These are phyloP conservation scores for Rhynchospora tenuis DNA, from an alignment of 176 grass and related monocot genomes.

Conservation along the genomic window DNA sequence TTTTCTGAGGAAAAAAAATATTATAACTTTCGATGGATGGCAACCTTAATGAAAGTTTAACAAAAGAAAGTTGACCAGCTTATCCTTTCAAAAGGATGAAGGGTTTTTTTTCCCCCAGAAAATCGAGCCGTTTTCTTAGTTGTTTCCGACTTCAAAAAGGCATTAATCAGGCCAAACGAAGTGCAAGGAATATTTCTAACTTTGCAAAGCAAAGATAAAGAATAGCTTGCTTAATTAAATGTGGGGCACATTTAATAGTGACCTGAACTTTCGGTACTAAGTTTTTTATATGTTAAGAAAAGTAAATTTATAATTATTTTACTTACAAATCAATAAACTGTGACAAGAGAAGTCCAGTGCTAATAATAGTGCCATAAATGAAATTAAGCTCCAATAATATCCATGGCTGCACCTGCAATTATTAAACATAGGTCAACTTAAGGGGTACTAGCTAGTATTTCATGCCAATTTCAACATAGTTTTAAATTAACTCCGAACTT, in stretches of 20 bases:
- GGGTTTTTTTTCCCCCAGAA: not conserved
- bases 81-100: not conserved
- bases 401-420: not conserved
- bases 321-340: not conserved
- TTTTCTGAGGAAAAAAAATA: too few relatives aligned
- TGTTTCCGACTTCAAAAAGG: slow-evolving; percentile 11
- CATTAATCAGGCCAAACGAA: slow-evolving; percentile 3
- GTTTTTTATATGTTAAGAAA: not conserved
- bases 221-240: not conserved
- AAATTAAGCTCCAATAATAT: not conserved
- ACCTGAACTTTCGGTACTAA: not conserved
- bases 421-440: not conserved
- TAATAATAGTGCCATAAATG: not conserved
- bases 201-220: slow-evolving; percentile 22
- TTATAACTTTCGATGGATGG: not conserved
- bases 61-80: not conserved
- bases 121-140: not conserved
- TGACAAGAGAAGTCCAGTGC: not conserved
- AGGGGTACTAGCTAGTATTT: too few relatives aligned
- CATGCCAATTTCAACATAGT: too few relatives aligned
- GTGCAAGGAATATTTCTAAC: not conserved
- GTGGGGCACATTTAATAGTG: slow-evolving; percentile 4
- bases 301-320: not conserved
- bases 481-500: too few relatives aligned
- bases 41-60: not conserved